phyloP scores from a whole-genome alignment of 495 filamentous ascomycete genomes.

The Tuber magnatum region DNA sequence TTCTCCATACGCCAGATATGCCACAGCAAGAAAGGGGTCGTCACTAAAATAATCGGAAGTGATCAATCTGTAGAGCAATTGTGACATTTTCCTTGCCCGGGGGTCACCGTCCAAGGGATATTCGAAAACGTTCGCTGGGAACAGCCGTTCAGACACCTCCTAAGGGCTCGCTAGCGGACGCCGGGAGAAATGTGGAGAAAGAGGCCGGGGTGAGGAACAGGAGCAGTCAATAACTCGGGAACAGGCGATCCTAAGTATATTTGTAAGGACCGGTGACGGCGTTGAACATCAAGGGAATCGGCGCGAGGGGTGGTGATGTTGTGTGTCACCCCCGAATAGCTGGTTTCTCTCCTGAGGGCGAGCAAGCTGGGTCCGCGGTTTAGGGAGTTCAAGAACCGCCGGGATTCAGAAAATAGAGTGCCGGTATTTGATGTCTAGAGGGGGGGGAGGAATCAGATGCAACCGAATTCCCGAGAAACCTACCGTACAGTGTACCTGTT shows the following conservation, averaged over 20 bases:
- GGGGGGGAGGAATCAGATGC: neutral
- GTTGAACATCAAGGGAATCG: slow-evolving; percentile 14
- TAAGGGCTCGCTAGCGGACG: neutral
- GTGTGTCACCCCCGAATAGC: slow-evolving; percentile 26
- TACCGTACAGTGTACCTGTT: neutral
- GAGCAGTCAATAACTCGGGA: slow-evolving; percentile 18
- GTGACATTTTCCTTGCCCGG: slow-evolving; percentile 33
- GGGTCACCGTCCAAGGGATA: slow-evolving; percentile 45
- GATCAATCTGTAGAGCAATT: slow-evolving; percentile 69
- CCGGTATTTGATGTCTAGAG: neutral
- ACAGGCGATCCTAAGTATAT: slow-evolving; percentile 23
- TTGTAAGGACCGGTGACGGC: slow-evolving; percentile 29
- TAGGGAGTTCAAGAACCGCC: slow-evolving; percentile 7
- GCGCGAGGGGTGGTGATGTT: slow-evolving; percentile 25
- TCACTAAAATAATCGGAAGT: slow-evolving; percentile 77
- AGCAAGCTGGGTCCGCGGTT: slow-evolving; percentile 17
- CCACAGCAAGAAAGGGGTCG: slow-evolving; percentile 69
- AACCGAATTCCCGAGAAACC: slow-evolving; percentile 1
- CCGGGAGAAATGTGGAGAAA: slow-evolving; percentile 9
- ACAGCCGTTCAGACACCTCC: neutral
- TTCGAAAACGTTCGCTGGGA: slow-evolving; percentile 15
- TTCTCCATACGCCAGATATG: slow-evolving; percentile 63
- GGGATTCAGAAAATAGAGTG: neutral
- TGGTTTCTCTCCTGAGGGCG: slow-evolving; percentile 15
- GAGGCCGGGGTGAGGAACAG: slow-evolving; percentile 8